Percentiles rank a stretch among this genome's conserved stretches.
Evolutionary conservation across 1,284 basidiomycete genomes (phyloP).

Genomic region (Fomitiporia mediterranea): DNA sequence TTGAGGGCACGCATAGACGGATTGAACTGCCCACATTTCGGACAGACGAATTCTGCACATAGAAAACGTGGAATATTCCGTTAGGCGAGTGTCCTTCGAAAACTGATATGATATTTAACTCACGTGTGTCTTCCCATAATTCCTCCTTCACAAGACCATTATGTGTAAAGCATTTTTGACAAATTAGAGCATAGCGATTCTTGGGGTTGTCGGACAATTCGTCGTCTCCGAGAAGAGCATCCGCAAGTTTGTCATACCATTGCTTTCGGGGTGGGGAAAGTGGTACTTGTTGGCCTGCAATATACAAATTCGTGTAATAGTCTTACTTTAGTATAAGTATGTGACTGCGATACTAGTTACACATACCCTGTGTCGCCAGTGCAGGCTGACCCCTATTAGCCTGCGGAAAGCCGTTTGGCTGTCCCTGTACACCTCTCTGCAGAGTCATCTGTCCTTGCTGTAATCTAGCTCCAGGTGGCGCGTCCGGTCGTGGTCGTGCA

Average conservation of each 20-base stretch:
- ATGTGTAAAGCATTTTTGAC: conserved; percentile 87
- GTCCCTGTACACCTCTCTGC: conserved; percentile 1
- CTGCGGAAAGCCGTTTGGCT: conserved; percentile 22
- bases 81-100: conserved; percentile 1
- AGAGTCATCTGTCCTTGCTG: conserved; percentile 10
- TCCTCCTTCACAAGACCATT: conserved; percentile 91
- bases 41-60: conserved; percentile 79
- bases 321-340: background rate
- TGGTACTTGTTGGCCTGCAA: conserved; percentile 35
- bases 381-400: background rate
- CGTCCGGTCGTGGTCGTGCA: conserved; percentile 31
- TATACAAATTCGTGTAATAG: conserved; percentile 5
- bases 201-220: conserved; percentile 46
- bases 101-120: conserved; percentile 35
- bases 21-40: conserved; percentile 73
- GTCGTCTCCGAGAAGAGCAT: conserved; percentile 83
- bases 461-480: conserved; percentile 14
- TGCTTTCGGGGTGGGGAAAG: conserved; percentile 64
- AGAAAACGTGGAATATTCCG: conserved; percentile 12
- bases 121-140: conserved; percentile 87
- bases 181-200: conserved; percentile 89
- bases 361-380: background rate
- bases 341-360: background rate
- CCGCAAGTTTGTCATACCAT: conserved; percentile 88
- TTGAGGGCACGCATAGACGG: conserved; percentile 45